Base-by-base conservation (phyloP, 176 grass and related monocot genomes). In the Pontederia crassipes region DNA sequence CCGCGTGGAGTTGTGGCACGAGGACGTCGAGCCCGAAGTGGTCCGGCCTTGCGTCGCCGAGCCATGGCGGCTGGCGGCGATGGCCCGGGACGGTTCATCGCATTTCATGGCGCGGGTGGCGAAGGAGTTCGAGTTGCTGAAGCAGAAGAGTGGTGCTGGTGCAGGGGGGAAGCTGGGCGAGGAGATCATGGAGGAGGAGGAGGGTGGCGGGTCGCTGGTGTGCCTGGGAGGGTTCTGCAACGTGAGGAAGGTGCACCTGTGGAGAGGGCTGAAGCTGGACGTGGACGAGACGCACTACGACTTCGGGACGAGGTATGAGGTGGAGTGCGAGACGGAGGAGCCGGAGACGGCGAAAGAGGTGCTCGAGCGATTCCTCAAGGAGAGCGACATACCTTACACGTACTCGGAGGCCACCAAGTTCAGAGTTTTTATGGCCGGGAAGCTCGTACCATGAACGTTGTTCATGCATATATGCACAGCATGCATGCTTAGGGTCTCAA, bases 201-300 rank as follows among this genome's bases (percentile, higher is more conserved):
- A 40, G 4, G 32, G 32, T 29, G 45, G 48, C 26, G 55, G 57
- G 35, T 74, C 81, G 0, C 72, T 94, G 18, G 45, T 79, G 26
- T 88, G 84, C 69, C 73, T 94, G 49, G 89, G 89, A 15, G 89
- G 89, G 8, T 88, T 88, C 75, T 55, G 85, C 75, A 94, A 94
- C 78, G 86, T 80, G 6, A 77, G 84, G 48, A 66, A 47, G 9
- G 89, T 95, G 13, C 88, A 85, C 2, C 68, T 79, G 70, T 73
- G 81, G 54, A 66, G 80, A 1, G 79, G 68, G 35, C 69, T 79
- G 5, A 29, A 86, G 28, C n/a, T 91, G 70, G 88, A 91, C 67
- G 73, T 91, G 4, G 88, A 91, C 17, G 83, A 91, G 79, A 86
- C 77, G 17, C 74, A 57, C 35, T 86, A 83, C 13, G 75, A 78